Base-by-base conservation (phyloP, 1,139 yeast species). In the Hemisphaericaspora subhashii region DNA sequence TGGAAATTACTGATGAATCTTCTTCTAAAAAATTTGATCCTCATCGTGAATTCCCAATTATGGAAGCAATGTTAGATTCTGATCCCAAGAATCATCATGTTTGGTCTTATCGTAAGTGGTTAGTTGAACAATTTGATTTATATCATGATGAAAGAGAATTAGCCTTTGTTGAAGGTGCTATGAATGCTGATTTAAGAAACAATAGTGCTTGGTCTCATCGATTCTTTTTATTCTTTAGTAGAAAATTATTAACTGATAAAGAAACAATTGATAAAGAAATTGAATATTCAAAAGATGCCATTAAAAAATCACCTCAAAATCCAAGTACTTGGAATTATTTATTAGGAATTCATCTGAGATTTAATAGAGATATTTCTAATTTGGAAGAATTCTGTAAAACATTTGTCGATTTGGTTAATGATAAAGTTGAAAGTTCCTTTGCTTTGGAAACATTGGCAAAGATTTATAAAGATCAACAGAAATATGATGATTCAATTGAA, bases 141-240 rank as follows among this genome's bases (percentile, higher is more conserved):
- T 79, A 60, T 52, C 53, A 61, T 21, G 66, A 66, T 38, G 58
- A 48, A 7, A 60, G 58, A 28, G 96, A 89, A 54, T 48, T 79
- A n/a, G 58, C 54, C 7, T 83, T 77, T 54, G 72, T 78, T 1
- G 69, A 73, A n/a, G 46, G 49, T 14, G 60, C 78, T 49, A 60
- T 94, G 9, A 60, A 63, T 5, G 53, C 63, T 7, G 99, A 92
- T 60, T 77, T 87, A 15, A 71, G 88, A 52, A 92, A 92, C 63
- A 94, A 92, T 59, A 86, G 96, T 40, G 97, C 95, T 0, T 92
- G 99, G 99, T 76, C 82, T 41, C 95, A 87, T 61, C 72, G 97
- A 39, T 86, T 70, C 64, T 88, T 83, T 52, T 58, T 85, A 15
- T 54, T 57, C 25, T 69, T 72, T 41, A 64, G 67, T 16, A 44